Evolutionary conservation across 805 yeast genomes (phyloP), one percentile per base, ranked within the genome.

Genomic region (Saccharomycodes ludwigii): DNA sequence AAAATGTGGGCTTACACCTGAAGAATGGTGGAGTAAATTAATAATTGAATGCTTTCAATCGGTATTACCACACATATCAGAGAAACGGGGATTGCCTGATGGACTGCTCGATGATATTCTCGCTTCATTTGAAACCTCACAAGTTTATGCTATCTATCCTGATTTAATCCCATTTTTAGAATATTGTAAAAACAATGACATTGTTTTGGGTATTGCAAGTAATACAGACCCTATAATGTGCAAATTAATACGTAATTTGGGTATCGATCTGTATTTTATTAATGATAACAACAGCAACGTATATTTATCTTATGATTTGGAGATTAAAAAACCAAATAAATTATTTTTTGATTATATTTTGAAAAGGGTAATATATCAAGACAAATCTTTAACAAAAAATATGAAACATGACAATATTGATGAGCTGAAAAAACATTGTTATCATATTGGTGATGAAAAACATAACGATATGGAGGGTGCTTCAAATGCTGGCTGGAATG

Each of bases 391-490:
- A 4, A n/a, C 39, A 1, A 18, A 29, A 3, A 38, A n/a, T n/a
- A n/a, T n/a, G n/a, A n/a, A n/a, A n/a, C n/a, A 32, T 16, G n/a
- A 25, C 2, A 33, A 33, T 9, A 27, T 40, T n/a, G 38, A 43
- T 11, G 41, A 45, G 10, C 35, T 54, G 31, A 37, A 46, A 19
- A 30, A 34, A 7, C 39, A 43, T 9, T 49, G 60, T 30, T 76
- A 80, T 81, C 88, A 78, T 47, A 54, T 76, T 29, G 88, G 88
- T 1, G 86, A 78, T 45, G 72, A 68, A 40, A 48, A 61, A 22
- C 52, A 52, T 6, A 69, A 71, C 31, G 88, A 78, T 46, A 57
- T 68, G 34, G 43, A 56, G 10, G 78, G 74, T 3, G 61, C 76
- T 0, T 48, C 56, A 12, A 48, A 51, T 17, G 63, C 76, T 1